These are phyloP conservation scores for Pythium dissimile DNA, from an alignment of 352 stramenopile species.

Conservation along the genomic window DNA sequence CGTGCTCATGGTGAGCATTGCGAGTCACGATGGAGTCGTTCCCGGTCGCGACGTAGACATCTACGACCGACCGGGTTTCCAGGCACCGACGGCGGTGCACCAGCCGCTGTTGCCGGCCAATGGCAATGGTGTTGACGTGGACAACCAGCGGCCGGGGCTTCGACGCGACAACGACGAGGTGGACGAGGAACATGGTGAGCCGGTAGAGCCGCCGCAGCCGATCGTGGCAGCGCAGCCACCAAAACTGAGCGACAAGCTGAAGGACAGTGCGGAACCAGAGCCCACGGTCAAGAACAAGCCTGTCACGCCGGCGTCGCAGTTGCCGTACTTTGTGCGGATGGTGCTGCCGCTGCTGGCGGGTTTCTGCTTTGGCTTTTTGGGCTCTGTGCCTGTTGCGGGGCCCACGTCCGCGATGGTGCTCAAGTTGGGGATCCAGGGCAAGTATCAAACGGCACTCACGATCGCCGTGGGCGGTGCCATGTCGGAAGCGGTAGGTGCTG, in stretches of 20 bases:
- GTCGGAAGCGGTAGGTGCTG: constrained; percentile 60
- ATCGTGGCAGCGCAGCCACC: constrained; percentile 6
- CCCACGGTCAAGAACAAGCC: background rate
- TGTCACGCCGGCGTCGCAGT: constrained; percentile 9
- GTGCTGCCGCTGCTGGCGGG: constrained; percentile 72
- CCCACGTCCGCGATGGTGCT: constrained; percentile 87
- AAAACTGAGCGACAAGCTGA: background rate
- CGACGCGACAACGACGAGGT: background rate
- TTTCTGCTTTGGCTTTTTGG: constrained; percentile 84
- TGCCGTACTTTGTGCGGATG: constrained; percentile 53
- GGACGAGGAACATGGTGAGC: background rate
- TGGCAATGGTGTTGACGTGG: background rate
- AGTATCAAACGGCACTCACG: constrained; percentile 74
- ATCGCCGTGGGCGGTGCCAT: constrained; percentile 82
- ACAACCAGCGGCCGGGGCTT: constrained; percentile 4
- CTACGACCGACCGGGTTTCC: constrained; percentile 21
- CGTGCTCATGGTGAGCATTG: constrained; percentile 40
- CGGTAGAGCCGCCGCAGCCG: constrained; percentile 12
- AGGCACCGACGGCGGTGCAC: background rate
- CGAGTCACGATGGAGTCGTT: constrained; percentile 8
- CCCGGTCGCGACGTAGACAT: constrained; percentile 5
- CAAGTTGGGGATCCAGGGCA: constrained; percentile 84
- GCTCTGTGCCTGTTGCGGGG: constrained; percentile 77
- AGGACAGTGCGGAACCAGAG: background rate
- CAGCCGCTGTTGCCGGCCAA: background rate